Percentiles rank a stretch among this genome's conserved stretches.
Conservation (phyloP, 1,284 basidiomycete species). For the Gomphus bonarii region DNA sequence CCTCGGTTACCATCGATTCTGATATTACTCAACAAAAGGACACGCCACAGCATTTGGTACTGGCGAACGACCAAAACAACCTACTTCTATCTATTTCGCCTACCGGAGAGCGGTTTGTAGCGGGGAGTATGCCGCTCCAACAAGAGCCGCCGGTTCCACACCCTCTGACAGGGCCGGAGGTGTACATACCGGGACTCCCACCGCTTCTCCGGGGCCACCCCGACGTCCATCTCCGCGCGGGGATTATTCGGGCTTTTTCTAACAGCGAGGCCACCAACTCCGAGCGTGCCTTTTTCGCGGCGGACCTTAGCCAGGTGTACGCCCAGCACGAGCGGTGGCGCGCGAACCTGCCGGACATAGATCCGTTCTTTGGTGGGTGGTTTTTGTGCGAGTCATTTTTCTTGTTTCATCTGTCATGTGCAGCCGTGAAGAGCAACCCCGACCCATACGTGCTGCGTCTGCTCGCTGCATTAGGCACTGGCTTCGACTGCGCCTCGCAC, state of each 20-base stretch:
- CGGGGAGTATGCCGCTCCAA: conserved; percentile 6
- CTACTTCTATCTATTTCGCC: conserved; percentile 14
- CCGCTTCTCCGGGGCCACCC: conserved; percentile 57
- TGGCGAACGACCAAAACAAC: conserved; percentile 3
- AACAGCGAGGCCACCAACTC: conserved; percentile 45
- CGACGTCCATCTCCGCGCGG: conserved; percentile 60
- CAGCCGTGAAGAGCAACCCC: conserved; percentile 96
- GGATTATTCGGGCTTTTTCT: conserved; percentile 51
- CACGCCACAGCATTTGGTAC: conserved; percentile 1
- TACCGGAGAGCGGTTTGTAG: not conserved
- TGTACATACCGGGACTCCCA: conserved; percentile 53
- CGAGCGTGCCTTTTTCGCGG: conserved; percentile 95
- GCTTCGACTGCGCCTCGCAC: conserved; percentile 98
- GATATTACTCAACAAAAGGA: conserved; percentile 19
- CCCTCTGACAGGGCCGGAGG: conserved; percentile 28
- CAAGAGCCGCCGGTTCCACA: conserved; percentile 18
- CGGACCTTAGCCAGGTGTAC: conserved; percentile 86
- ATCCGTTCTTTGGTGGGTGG: conserved; percentile 81
- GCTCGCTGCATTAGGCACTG: conserved; percentile 80
- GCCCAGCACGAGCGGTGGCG: conserved; percentile 83
- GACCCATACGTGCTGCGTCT: conserved; percentile 90
- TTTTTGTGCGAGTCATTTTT: conserved; percentile 10
- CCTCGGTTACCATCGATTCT: conserved; percentile 39
- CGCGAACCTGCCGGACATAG: conserved; percentile 70
- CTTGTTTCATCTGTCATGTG: conserved; percentile 14